Base-by-base conservation (phyloP, 2,329 filamentous ascomycete genomes). In the Coniochaeta prunicola region DNA sequence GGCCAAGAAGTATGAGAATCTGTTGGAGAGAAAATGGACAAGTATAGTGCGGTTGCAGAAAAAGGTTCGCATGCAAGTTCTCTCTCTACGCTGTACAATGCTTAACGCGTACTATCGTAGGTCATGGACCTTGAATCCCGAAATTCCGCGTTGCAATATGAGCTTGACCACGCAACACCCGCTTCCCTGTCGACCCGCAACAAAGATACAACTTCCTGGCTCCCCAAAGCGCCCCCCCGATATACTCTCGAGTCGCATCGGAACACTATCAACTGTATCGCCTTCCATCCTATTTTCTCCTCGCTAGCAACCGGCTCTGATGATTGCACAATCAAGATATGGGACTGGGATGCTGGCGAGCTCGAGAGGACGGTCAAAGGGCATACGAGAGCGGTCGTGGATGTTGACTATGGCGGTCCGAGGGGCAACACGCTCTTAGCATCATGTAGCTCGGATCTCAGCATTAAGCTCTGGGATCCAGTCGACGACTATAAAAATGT, bases 21-120 rank as follows among this genome's bases (percentile, higher is more conserved):
- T 97, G 30, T 76, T 97, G 65, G 93, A 97, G 80, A 97, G 96
- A 83, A 97, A 97, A 79, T 97, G 93, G 93, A 97, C 93, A 21
- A 94, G 91, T 68, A 89, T 97, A 30, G 92, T 97, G 68, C 84
- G 93, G 61, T 75, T 97, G 72, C 93, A 97, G 76, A 97, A 96
- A 76, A 97, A 96, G 89, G 91, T 89, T 26, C 19, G 10, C 4
- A 45, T 8, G 45, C 45, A 24, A 34, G 31, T 28, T 45, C 31
- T 50, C 57, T 19, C 53, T 34, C 53, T 55, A 34, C 31, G 26
- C 53, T 55, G 10, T 31, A 34, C 26, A 26, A 24, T 50, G 45
- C 26, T 50, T 50, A 6, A 59, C 48, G 21, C 50, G 56, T 57
- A 33, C 56, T 53, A 40, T 50, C 48, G 33, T 67, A 96, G 91